phyloP scores from a whole-genome alignment of 2,329 filamentous ascomycete species.

The Monilinia laxa region DNA sequence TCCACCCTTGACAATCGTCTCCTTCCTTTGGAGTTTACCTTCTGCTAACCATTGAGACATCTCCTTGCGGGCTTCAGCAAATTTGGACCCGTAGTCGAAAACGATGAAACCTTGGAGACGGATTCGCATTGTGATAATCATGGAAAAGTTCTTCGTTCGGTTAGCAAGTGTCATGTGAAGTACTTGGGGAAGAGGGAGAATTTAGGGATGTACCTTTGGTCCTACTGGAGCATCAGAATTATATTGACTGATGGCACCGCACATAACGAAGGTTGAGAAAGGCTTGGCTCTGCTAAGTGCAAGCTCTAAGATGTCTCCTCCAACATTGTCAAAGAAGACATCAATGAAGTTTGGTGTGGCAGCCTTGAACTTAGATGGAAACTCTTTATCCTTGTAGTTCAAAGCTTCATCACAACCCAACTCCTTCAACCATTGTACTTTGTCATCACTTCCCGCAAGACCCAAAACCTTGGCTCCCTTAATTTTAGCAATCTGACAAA shows the following conservation, averaged over 20 bases:
- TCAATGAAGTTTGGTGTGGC: slow-evolving; percentile 62
- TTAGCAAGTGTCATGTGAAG: slow-evolving; percentile 24
- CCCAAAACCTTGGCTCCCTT: slow-evolving; percentile 63
- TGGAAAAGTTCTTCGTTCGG: slow-evolving; percentile 48
- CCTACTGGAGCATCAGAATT: slow-evolving; percentile 58
- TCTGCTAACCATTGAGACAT: slow-evolving; percentile 67
- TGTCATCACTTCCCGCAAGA: slow-evolving; percentile 64
- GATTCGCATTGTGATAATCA: slow-evolving; percentile 55
- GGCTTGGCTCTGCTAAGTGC: slow-evolving; percentile 63
- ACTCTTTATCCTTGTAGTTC: slow-evolving; percentile 67
- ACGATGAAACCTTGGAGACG: slow-evolving; percentile 72
- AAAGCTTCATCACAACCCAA: slow-evolving; percentile 66
- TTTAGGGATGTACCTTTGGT: slow-evolving; percentile 45
- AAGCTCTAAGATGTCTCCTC: slow-evolving; percentile 67
- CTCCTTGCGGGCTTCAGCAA: slow-evolving; percentile 56
- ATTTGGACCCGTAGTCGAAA: slow-evolving; percentile 63
- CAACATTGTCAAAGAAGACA: slow-evolving; percentile 74
- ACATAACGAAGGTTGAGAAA: slow-evolving; percentile 67
- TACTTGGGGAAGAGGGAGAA: neutral
- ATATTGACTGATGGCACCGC: slow-evolving; percentile 69
- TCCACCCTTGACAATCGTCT: slow-evolving; percentile 70
- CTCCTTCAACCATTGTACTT: slow-evolving; percentile 65
- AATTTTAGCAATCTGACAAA: slow-evolving; percentile 75
- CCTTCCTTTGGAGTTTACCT: slow-evolving; percentile 69
- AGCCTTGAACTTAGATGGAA: slow-evolving; percentile 57